These are phyloP conservation scores for Pseudonitzschia pungens DNA, from an alignment of 108 stramenopile species.

Conservation along the genomic window DNA sequence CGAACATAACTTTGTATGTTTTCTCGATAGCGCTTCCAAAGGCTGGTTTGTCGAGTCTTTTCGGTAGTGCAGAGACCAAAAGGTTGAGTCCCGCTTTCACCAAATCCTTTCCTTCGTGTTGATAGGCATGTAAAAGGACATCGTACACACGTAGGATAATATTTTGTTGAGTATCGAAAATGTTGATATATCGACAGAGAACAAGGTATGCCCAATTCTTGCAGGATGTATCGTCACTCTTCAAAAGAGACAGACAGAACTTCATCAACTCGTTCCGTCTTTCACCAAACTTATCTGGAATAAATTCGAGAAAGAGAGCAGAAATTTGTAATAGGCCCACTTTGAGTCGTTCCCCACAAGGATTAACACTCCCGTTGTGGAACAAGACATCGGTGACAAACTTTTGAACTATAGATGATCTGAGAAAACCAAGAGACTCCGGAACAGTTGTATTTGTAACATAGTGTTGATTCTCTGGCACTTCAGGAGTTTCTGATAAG, in stretches of 20 bases:
- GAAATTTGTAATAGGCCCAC: slow-evolving; percentile 87
- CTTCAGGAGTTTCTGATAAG: not conserved
- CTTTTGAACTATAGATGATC: slow-evolving; percentile 27
- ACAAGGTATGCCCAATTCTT: slow-evolving; percentile 93
- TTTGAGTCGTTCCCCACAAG: slow-evolving; percentile 61
- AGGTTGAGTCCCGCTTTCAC: slow-evolving; percentile 79
- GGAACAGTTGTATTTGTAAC: not conserved
- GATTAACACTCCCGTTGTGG: slow-evolving; percentile 25
- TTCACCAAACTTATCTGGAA: slow-evolving; percentile 50
- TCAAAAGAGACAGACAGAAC: slow-evolving; percentile 86
- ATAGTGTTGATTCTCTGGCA: not conserved
- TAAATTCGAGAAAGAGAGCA: slow-evolving; percentile 78
- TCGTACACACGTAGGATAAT: slow-evolving; percentile 87
- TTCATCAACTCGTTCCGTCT: slow-evolving; percentile 83
- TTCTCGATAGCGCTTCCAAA: slow-evolving; percentile 72
- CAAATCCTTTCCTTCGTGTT: slow-evolving; percentile 78
- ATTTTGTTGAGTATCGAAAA: slow-evolving; percentile 70
- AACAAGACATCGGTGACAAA: slow-evolving; percentile 48
- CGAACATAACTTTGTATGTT: slow-evolving; percentile 86
- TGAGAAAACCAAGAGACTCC: slow-evolving; percentile 25
- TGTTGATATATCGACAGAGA: slow-evolving; percentile 76
- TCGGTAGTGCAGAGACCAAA: slow-evolving; percentile 79
- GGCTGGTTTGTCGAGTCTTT: slow-evolving; percentile 53
- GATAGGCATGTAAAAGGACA: slow-evolving; percentile 78
- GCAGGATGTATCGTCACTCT: slow-evolving; percentile 77